Evolutionary conservation across 139 green algal genomes (phyloP).

Genomic region (Tetradesmus lagerheimii): DNA sequence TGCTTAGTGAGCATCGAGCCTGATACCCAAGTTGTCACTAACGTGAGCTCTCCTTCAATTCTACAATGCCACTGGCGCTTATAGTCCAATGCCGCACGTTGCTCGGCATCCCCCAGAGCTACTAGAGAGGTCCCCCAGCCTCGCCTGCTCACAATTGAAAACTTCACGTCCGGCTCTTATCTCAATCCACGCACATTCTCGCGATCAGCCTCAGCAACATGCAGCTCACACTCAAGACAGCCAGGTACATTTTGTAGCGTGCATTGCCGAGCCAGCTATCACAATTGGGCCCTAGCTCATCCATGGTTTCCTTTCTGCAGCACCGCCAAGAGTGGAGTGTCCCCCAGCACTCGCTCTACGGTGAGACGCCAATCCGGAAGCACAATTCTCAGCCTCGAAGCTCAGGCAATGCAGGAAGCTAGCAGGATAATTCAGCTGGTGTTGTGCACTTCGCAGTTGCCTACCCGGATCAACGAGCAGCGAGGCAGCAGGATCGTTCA

Average conservation of each 20-base stretch:
- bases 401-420: neutral
- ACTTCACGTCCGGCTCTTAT: neutral
- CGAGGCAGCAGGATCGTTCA: neutral
- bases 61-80: neutral
- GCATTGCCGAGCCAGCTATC: neutral
- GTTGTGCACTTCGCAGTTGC: neutral
- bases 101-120: neutral
- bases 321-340: slow-evolving; percentile 40
- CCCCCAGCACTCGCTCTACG: slow-evolving; percentile 41
- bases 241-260: neutral
- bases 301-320: neutral
- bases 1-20: neutral
- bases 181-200: neutral
- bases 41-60: neutral
- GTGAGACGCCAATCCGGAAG: neutral
- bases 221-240: neutral
- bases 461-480: neutral
- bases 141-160: neutral
- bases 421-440: neutral
- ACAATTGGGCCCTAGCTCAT: neutral
- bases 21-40: neutral
- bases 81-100: neutral
- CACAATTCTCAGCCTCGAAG: neutral
- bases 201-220: neutral
- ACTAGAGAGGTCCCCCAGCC: neutral